Conservation (phyloP, 1,284 basidiomycete species). For the Volvariella volvacea region DNA sequence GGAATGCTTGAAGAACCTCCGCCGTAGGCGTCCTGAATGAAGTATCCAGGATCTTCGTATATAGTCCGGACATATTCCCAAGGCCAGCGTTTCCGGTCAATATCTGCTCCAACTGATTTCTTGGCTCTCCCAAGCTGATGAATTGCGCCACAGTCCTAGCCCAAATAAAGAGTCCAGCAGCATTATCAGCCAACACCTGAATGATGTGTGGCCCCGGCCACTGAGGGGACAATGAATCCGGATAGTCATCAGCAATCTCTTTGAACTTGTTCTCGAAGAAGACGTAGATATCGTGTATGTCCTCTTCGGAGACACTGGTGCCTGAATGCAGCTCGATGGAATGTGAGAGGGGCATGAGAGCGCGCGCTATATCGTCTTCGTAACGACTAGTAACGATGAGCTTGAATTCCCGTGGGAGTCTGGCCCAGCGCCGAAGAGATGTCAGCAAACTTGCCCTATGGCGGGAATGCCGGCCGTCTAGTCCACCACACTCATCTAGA, state of each 20-base stretch:
- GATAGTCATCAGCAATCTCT: slow-evolving; percentile 11
- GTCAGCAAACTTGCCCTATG: slow-evolving; percentile 13
- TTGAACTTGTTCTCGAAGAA: slow-evolving; percentile 13
- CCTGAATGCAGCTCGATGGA: slow-evolving; percentile 14
- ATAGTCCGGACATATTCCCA: slow-evolving; percentile 10
- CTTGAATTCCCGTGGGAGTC: slow-evolving; percentile 15
- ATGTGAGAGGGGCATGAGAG: slow-evolving; percentile 11
- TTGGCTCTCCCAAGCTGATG: slow-evolving; percentile 14
- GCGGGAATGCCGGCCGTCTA: slow-evolving; percentile 11
- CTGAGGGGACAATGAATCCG: slow-evolving; percentile 9
- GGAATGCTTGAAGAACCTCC: slow-evolving; percentile 13
- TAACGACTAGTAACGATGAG: slow-evolving; percentile 23
- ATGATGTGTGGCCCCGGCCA: slow-evolving; percentile 14
- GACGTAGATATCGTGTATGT: slow-evolving; percentile 12
- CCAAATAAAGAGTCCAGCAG: slow-evolving; percentile 22
- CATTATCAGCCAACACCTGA: slow-evolving; percentile 11
- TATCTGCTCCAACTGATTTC: slow-evolving; percentile 12
- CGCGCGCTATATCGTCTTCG: slow-evolving; percentile 15
- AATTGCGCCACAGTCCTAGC: slow-evolving; percentile 18
- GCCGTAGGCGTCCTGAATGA: slow-evolving; percentile 12
- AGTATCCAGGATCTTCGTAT: slow-evolving; percentile 11
- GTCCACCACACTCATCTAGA: slow-evolving; percentile 23
- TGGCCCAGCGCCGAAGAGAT: slow-evolving; percentile 15
- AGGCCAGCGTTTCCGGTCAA: slow-evolving; percentile 9
- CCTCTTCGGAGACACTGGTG: slow-evolving; percentile 6